A percentile compares a stretch with the other conserved stretches of the same genome.
These are phyloP conservation scores for Tarenaya hassleriana DNA, from an alignment of 345 rosid species.

Conservation along the genomic window DNA sequence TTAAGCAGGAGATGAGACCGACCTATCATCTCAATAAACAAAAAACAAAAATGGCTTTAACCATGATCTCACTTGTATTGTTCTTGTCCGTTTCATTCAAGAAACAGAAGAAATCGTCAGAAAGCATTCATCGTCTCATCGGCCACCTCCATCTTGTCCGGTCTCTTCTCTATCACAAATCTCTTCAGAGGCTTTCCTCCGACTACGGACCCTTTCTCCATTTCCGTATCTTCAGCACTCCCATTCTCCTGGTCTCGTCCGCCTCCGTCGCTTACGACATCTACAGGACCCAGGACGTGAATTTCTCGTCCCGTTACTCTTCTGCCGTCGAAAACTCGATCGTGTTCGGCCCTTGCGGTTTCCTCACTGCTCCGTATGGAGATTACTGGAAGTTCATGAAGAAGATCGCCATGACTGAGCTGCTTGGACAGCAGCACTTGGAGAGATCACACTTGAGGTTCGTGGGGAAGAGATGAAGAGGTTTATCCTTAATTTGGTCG, in stretches of 20 bases:
- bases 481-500: constrained; percentile 5
- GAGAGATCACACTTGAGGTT: constrained; percentile 12
- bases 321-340: constrained; percentile 2
- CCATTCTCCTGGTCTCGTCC: constrained; percentile 15
- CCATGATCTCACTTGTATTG: no score
- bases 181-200: constrained; percentile 10
- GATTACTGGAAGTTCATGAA: constrained; percentile 26
- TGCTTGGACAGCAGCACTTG: constrained; percentile 17
- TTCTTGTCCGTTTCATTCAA: no score
- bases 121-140: neutral
- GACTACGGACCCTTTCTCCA: constrained; percentile 18
- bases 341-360: constrained; percentile 9
- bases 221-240: constrained; percentile 13
- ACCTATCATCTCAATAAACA: no score
- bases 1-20: no score
- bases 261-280: constrained; percentile 16
- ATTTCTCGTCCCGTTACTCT: constrained; percentile 1
- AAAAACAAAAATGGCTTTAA: no score
- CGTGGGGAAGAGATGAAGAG: constrained; percentile 15
- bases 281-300: constrained; percentile 11
- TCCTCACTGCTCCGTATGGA: constrained; percentile 10
- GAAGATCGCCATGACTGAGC: constrained; percentile 17
- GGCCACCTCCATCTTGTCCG: constrained; percentile 17
- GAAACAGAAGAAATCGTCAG: no score
- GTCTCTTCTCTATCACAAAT: constrained; percentile 7